Percentiles rank a stretch among this genome's conserved stretches.
phyloP scores from a whole-genome alignment of 192 early-diverging fungal species.

The Umbelopsis sp. region DNA sequence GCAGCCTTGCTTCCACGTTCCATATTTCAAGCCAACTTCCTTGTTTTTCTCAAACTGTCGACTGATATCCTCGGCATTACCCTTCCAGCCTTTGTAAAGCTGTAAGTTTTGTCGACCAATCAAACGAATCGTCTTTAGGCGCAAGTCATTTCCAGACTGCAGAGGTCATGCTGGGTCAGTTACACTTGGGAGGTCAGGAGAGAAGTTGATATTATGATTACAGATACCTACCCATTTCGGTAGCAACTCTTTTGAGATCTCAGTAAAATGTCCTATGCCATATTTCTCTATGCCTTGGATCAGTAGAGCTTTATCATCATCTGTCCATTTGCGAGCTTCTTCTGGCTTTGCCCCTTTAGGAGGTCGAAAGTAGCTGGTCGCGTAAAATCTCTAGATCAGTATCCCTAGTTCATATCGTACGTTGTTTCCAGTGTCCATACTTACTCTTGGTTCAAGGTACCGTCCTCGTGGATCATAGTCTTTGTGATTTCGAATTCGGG shows the following conservation, averaged over 20 bases:
- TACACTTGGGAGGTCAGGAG: not conserved
- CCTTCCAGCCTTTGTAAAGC: slow-evolving; percentile 85
- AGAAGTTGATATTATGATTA: not conserved
- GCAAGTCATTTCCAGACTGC: slow-evolving; percentile 74
- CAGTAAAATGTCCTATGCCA: slow-evolving; percentile 88
- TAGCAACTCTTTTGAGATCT: slow-evolving; percentile 76
- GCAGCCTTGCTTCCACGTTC: slow-evolving; percentile 77
- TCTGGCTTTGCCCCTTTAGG: slow-evolving; percentile 65
- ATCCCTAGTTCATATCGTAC: not conserved
- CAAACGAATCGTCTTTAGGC: slow-evolving; percentile 81
- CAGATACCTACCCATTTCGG: slow-evolving; percentile 68
- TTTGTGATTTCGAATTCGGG: slow-evolving; percentile 85
- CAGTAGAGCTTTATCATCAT: slow-evolving; percentile 71
- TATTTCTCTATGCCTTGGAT: slow-evolving; percentile 80
- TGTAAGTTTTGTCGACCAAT: slow-evolving; percentile 89
- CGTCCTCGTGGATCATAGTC: slow-evolving; percentile 80
- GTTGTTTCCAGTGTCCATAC: slow-evolving; percentile 4
- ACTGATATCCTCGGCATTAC: slow-evolving; percentile 65
- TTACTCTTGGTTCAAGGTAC: slow-evolving; percentile 87
- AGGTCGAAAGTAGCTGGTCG: slow-evolving; percentile 72
- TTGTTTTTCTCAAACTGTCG: slow-evolving; percentile 81
- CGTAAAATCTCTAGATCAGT: not conserved
- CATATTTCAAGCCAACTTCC: slow-evolving; percentile 72
- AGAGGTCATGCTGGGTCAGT: not conserved
- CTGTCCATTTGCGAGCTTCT: slow-evolving; percentile 78